These are phyloP conservation scores for Hibiscus tridactylites DNA, from an alignment of 345 rosid species.

Conservation along the genomic window DNA sequence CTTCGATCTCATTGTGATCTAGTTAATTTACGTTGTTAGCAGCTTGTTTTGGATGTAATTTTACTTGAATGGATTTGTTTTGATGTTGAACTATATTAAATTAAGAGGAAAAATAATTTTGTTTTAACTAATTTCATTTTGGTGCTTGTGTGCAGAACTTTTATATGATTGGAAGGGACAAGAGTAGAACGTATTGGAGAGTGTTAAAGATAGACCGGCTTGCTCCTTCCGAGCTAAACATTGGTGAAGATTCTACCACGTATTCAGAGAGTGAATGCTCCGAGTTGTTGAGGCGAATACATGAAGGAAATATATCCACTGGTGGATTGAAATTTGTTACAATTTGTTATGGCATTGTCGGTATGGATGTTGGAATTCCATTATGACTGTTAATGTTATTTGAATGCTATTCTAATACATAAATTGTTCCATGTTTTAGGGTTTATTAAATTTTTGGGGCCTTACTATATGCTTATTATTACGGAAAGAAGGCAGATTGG, in stretches of 20 bases:
- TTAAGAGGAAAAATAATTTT: neutral
- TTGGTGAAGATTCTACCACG: conserved; percentile 71
- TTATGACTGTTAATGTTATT: neutral
- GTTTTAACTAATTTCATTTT: neutral
- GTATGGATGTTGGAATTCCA: conserved; percentile 33
- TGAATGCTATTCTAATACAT: neutral
- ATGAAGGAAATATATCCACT: conserved; percentile 83
- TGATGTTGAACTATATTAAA: neutral
- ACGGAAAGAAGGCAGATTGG: conserved; percentile 88
- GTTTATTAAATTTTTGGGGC: conserved; percentile 88
- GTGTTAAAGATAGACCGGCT: conserved; percentile 71
- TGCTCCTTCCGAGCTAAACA: conserved; percentile 62
- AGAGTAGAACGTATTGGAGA: conserved; percentile 61
- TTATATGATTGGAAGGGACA: conserved; percentile 77
- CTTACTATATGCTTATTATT: conserved; percentile 90
- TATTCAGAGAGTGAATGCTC: conserved; percentile 65
- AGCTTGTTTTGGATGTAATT: neutral
- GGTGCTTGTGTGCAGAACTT: conserved; percentile 38
- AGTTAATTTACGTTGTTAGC: neutral
- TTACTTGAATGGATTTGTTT: neutral
- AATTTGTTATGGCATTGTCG: conserved; percentile 85
- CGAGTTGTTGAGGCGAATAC: conserved; percentile 73
- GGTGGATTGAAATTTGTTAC: conserved; percentile 89
- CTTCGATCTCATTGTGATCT: conserved; percentile 11
- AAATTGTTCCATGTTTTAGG: conserved; percentile 36